Evolutionary conservation across 306 rosid genomes (phyloP).

Genomic region (Dicorynia guianensis): DNA sequence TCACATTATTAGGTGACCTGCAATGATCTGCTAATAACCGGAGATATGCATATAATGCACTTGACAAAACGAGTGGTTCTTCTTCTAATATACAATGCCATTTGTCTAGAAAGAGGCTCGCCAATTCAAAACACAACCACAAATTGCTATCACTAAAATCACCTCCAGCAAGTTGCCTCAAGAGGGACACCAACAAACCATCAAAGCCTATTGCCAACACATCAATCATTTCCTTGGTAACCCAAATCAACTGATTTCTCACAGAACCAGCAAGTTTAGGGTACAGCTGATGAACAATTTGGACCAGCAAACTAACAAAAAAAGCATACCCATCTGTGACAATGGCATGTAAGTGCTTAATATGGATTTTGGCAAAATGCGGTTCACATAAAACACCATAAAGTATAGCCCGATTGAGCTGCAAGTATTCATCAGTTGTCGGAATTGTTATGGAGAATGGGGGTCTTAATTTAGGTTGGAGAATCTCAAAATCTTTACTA

Average conservation of each 20-base stretch:
- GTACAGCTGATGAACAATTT: slow-evolving; percentile 57
- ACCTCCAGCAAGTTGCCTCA: slow-evolving; percentile 76
- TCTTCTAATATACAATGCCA: slow-evolving; percentile 62
- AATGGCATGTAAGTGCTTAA: slow-evolving; percentile 79
- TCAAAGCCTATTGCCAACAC: slow-evolving; percentile 63
- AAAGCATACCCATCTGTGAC: slow-evolving; percentile 72
- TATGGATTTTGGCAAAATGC: slow-evolving; percentile 62
- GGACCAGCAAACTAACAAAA: slow-evolving; percentile 52
- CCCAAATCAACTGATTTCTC: slow-evolving; percentile 66
- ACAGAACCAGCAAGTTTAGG: slow-evolving; percentile 57
- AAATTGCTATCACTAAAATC: slow-evolving; percentile 68
- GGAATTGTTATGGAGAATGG: slow-evolving; percentile 69
- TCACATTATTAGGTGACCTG: slow-evolving; percentile 36
- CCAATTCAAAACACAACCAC: slow-evolving; percentile 70
- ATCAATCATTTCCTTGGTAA: slow-evolving; percentile 55
- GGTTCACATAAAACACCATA: slow-evolving; percentile 69
- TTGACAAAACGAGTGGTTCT: slow-evolving; percentile 57
- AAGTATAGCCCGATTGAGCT: slow-evolving; percentile 70
- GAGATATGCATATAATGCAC: slow-evolving; percentile 71
- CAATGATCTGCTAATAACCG: slow-evolving; percentile 76
- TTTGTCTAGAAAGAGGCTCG: slow-evolving; percentile 52
- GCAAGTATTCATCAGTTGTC: slow-evolving; percentile 54
- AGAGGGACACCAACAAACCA: slow-evolving; percentile 58
- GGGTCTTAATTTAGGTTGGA: slow-evolving; percentile 66
- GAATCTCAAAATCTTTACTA: slow-evolving; percentile 58